Conservation (phyloP, 768 basidiomycete species). For the Lepiota brunneoincarnata region DNA sequence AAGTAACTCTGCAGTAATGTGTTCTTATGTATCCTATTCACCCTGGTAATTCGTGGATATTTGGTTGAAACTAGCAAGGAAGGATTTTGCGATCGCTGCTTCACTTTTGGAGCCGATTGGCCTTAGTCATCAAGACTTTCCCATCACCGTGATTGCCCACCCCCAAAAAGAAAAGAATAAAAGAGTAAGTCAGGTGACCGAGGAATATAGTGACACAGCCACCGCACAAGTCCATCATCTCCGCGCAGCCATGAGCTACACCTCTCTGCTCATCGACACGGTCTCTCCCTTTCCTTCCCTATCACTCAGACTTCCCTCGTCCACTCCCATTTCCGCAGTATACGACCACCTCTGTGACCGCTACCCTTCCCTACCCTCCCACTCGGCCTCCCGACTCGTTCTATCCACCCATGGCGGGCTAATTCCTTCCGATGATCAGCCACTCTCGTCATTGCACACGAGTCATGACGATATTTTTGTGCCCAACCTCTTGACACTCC, state of each 20-base stretch:
- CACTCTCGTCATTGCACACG: conserved; percentile 24
- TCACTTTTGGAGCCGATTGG: too few relatives aligned
- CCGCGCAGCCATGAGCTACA: conserved; percentile 18
- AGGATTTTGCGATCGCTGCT: too few relatives aligned
- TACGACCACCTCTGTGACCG: conserved; percentile 29
- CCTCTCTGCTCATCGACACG: conserved; percentile 35
- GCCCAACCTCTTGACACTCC: conserved; percentile 53
- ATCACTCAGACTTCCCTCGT: conserved; percentile 27
- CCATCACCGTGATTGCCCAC: too few relatives aligned
- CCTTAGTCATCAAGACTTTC: too few relatives aligned
- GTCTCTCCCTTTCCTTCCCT: conserved; percentile 39
- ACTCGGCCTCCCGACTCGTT: conserved; percentile 24
- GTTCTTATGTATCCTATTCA: too few relatives aligned
- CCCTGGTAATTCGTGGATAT: too few relatives aligned
- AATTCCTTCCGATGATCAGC: conserved; percentile 23
- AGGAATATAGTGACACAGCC: background rate
- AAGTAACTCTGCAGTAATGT: too few relatives aligned
- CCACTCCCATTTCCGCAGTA: conserved; percentile 27
- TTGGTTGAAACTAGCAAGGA: too few relatives aligned
- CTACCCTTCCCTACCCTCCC: conserved; percentile 33
- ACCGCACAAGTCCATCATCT: background rate
- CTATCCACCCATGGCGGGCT: conserved; percentile 39
- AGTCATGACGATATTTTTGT: conserved; percentile 16
- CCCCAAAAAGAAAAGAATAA: too few relatives aligned
- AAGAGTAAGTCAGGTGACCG: background rate